phyloP scores from a whole-genome alignment of 2,329 filamentous ascomycete species.

The Clonostachys byssicola region DNA sequence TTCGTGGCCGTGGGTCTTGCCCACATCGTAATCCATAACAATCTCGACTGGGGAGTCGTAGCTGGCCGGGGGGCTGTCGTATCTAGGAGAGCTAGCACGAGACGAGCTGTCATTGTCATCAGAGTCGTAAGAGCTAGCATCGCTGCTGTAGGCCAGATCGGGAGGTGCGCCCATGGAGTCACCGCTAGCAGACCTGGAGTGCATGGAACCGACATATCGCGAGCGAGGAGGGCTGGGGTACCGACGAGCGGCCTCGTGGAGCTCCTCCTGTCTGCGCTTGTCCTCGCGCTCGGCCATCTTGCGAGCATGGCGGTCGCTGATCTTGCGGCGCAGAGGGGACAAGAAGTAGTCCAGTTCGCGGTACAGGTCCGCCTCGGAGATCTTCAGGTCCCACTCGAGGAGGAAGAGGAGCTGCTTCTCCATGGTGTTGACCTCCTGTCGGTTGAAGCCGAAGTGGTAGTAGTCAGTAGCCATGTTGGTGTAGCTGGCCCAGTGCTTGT shows the following conservation, averaged over 20 bases:
- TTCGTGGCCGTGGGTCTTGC: background rate
- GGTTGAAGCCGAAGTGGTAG: constrained; percentile 80
- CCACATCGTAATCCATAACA: constrained; percentile 25
- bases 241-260: constrained; percentile 23
- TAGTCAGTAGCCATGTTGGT: constrained; percentile 66
- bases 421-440: constrained; percentile 98
- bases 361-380: constrained; percentile 82
- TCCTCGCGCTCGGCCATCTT: constrained; percentile 45
- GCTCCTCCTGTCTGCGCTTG: constrained; percentile 32
- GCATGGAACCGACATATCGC: constrained; percentile 32
- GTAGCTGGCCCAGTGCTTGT: constrained; percentile 99
- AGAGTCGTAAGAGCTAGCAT: constrained; percentile 43
- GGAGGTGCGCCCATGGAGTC: constrained; percentile 32
- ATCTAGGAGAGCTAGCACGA: constrained; percentile 30
- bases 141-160: constrained; percentile 43
- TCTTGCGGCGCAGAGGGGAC: constrained; percentile 68
- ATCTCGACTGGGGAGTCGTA: constrained; percentile 47
- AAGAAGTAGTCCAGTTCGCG: constrained; percentile 84
- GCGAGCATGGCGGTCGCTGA: constrained; percentile 45
- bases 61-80: constrained; percentile 27
- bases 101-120: too few species aligned
- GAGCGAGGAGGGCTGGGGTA: constrained; percentile 42
- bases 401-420: constrained; percentile 97
- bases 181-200: constrained; percentile 23
- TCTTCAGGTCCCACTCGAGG: constrained; percentile 88